phyloP scores from a whole-genome alignment of 2,329 filamentous ascomycete genomes.

The Venturia asperata region DNA sequence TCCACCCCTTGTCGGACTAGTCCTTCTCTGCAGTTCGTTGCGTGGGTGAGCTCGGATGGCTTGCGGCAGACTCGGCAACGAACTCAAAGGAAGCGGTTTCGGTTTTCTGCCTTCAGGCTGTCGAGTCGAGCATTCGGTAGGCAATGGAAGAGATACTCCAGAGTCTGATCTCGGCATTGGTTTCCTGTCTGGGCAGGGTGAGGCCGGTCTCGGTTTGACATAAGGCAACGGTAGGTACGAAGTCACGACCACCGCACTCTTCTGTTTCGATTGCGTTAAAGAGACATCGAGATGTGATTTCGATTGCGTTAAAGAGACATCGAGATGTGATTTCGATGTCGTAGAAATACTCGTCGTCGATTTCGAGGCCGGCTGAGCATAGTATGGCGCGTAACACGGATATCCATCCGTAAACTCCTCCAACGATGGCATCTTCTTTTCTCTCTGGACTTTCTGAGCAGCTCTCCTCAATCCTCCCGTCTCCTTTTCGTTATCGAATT shows the following conservation, averaged over 20 bases:
- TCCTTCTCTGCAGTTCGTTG: not conserved
- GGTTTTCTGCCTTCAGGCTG: not conserved
- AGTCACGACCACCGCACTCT: not conserved
- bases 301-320: not conserved
- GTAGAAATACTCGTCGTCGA: not conserved
- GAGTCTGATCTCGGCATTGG: not conserved
- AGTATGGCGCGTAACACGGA: not conserved
- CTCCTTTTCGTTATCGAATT: not conserved
- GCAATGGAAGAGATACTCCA: not conserved
- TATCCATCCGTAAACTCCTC: not conserved
- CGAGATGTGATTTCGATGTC: not conserved
- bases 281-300: not conserved
- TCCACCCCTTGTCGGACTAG: not conserved
- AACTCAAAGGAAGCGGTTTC: not conserved
- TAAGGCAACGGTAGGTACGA: constrained; percentile 1
- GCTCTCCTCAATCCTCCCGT: not conserved
- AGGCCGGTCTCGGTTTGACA: not conserved
- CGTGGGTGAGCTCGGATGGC: not conserved
- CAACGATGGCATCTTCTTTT: constrained; percentile 6
- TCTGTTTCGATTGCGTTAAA: not conserved
- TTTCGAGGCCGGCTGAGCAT: not conserved
- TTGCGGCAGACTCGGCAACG: not conserved
- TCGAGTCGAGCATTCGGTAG: not conserved
- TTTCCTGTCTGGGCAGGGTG: not conserved
- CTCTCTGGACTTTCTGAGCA: not conserved